phyloP scores from a whole-genome alignment of 2,329 filamentous ascomycete species.

The Didymella pomorum region DNA sequence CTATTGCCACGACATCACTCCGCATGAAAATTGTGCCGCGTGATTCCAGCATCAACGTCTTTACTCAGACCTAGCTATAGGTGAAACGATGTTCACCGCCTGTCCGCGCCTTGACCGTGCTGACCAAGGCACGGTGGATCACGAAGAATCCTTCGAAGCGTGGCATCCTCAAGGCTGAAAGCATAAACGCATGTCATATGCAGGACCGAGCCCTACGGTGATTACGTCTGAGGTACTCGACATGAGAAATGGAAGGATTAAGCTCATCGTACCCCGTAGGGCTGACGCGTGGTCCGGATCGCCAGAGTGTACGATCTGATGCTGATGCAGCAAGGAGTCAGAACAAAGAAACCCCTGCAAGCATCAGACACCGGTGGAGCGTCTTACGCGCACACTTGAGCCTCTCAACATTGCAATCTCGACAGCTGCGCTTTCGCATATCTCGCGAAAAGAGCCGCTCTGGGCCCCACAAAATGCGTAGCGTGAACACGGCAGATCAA shows the following conservation, averaged over 20 bases:
- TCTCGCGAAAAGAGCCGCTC: conserved; percentile 7
- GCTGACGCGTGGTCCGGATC: conserved; percentile 18
- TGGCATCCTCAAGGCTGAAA: conserved; percentile 2
- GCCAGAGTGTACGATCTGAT: conserved; percentile 9
- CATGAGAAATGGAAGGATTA: conserved; percentile 9
- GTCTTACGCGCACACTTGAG: conserved; percentile 1
- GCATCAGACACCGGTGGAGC: conserved; percentile 1
- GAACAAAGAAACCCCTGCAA: conserved; percentile 19
- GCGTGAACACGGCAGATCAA: conserved; percentile 13
- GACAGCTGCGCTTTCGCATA: conserved; percentile 11
- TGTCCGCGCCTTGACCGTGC: conserved; percentile 10
- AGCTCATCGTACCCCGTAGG: conserved; percentile 15
- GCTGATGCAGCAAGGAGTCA: conserved; percentile 12
- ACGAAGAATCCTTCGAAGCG: conserved; percentile 9
- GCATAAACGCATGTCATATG: conserved; percentile 9
- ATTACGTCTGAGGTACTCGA: conserved; percentile 1
- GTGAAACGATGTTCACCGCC: conserved; percentile 14
- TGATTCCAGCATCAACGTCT: conserved; percentile 14
- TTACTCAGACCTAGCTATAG: conserved; percentile 5
- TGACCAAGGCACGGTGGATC: conserved; percentile 10
- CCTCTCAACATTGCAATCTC: conserved; percentile 6
- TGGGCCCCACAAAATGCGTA: conserved; percentile 8
- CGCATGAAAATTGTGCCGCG: conserved; percentile 23
- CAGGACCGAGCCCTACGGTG: conserved; percentile 6
- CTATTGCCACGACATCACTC: conserved; percentile 14